These are phyloP conservation scores for Colletotrichum filicis DNA, from an alignment of 2,329 filamentous ascomycete genomes.

Conservation along the genomic window DNA sequence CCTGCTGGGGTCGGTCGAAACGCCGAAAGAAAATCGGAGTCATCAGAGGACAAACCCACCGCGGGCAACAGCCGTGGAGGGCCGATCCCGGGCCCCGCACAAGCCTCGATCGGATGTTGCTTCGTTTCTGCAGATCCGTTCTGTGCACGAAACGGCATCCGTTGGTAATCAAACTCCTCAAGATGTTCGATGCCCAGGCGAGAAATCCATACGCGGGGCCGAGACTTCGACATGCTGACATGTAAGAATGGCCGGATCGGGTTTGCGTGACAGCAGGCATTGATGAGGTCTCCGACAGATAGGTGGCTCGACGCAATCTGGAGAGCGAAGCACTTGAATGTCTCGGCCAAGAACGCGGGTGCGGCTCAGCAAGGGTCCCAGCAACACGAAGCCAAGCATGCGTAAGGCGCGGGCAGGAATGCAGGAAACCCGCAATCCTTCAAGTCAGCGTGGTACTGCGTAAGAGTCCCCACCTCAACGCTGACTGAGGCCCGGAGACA, in stretches of 20 bases:
- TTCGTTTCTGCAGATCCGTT: conserved; percentile 24
- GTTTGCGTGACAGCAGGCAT: not conserved
- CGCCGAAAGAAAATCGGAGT: conserved; percentile 12
- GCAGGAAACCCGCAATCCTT: not conserved
- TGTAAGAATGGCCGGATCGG: not conserved
- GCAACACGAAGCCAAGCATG: not conserved
- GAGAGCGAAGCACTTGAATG: not conserved
- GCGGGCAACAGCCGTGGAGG: conserved; percentile 1
- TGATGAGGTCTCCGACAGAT: not conserved
- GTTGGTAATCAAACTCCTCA: conserved; percentile 17
- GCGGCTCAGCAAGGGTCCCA: conserved; percentile 11
- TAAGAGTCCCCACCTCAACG: not conserved
- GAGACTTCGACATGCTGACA: not conserved
- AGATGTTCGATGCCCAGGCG: not conserved
- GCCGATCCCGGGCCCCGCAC: conserved; percentile 25
- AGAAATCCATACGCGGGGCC: not conserved
- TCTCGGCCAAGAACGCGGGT: conserved; percentile 1
- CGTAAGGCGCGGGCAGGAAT: not conserved
- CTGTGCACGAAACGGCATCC: conserved; percentile 22
- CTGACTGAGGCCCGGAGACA: not conserved
- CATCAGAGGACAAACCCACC: not conserved
- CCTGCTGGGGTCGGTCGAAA: conserved; percentile 2
- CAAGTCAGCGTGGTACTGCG: not conserved
- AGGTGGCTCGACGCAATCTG: not conserved
- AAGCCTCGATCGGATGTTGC: conserved; percentile 9